These are phyloP conservation scores for Fraxinus paxiana DNA, from an alignment of 305 asterid genomes.

Conservation along the genomic window DNA sequence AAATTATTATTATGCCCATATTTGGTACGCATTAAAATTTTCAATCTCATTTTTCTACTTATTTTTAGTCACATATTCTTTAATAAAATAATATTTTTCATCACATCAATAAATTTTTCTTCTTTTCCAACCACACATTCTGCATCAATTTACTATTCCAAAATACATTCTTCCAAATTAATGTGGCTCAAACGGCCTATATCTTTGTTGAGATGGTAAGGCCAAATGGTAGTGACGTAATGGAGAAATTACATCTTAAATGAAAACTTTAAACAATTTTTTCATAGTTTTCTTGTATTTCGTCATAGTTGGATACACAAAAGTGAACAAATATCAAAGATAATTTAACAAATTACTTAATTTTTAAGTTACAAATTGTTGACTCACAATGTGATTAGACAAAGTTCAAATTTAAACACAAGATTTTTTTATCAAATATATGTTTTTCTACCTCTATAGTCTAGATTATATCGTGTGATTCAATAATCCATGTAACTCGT, in stretches of 20 bases:
- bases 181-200: too few species aligned
- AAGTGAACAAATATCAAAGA: not conserved
- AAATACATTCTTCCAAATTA: too few species aligned
- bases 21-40: too few species aligned
- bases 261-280: not conserved
- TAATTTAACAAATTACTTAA: not conserved
- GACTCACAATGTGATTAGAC: not conserved
- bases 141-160: too few species aligned
- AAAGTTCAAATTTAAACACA: not conserved
- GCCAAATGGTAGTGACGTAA: not conserved
- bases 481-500: not conserved
- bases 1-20: not conserved
- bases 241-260: not conserved
- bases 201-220: not conserved
- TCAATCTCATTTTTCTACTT: too few species aligned
- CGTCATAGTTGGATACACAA: not conserved
- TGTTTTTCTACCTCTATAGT: not conserved
- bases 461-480: not conserved
- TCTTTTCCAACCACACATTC: too few species aligned
- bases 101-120: too few species aligned
- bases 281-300: not conserved
- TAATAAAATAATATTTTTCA: too few species aligned
- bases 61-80: too few species aligned
- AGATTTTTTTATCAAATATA: not conserved
- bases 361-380: not conserved